Evolutionary conservation across 306 rosid genomes (phyloP), one percentile per base, ranked within the genome.

Genomic region (Acacia confusa): DNA sequence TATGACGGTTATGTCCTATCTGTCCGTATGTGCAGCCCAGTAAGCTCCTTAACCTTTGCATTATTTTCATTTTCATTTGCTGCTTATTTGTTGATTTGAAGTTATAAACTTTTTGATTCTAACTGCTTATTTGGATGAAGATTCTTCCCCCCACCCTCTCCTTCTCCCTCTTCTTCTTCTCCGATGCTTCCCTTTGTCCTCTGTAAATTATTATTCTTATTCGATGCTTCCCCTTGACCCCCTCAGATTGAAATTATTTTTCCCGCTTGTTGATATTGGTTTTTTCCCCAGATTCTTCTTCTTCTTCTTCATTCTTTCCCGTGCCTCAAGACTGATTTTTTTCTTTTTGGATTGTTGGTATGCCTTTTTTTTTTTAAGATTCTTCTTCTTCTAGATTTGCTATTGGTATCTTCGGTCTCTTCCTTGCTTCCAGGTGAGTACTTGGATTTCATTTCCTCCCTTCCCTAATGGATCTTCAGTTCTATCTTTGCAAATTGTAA

Each of bases 1-100:
- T 95, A 93, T 81, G 98, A 98, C 4, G 99, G 99, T 52, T 93
- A 95, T 76, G 91, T 95, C 72, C 87, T 84, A 82, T 89, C 99
- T 48, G 96, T 93, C 89, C 88, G 93, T 85, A 84, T 95, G 81
- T 85, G 97, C 87, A 93, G 98, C 92, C 90, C 99, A 87, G 99
- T 95, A 84, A 89, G 88, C 85, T 76, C 85, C 24, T 45, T 15
- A 70, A 22, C 86, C 72, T 55, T 50, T 2, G 38, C 81, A 68
- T 79, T 69, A 25, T 44, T 45, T 78, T 76, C 60, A 15, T 69
- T 19, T 71, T 70, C 71, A 44, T 47, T n/a, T 83, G 78, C 71
- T 63, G 41, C 20, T 15, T 44, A 2, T 40, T 25, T 45, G 32
- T 77, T 22, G 25, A 55, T 72, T 47, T 44, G 16, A 71, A 80